These are phyloP conservation scores for Botrytis byssoidea DNA, from an alignment of 2,329 filamentous ascomycete genomes.

Conservation along the genomic window DNA sequence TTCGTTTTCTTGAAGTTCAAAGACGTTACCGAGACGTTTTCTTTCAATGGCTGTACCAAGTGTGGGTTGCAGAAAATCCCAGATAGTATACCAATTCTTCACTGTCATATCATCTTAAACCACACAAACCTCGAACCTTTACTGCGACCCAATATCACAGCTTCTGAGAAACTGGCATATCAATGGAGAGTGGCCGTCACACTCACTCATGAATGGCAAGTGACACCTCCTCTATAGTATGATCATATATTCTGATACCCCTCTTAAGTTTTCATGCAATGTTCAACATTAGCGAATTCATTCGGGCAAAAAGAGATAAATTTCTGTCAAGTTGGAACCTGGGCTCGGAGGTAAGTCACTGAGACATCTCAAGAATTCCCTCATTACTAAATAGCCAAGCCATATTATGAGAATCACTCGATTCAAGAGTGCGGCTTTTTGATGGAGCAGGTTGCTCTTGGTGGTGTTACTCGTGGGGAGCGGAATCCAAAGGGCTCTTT, in stretches of 20 bases:
- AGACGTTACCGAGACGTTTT: not conserved
- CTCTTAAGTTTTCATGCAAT: conserved; percentile 2
- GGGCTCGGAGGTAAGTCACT: not conserved
- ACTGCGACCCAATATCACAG: not conserved
- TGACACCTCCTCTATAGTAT: not conserved
- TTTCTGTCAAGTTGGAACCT: not conserved
- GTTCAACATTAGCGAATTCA: not conserved
- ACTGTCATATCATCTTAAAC: not conserved
- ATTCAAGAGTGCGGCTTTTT: not conserved
- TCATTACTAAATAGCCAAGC: not conserved
- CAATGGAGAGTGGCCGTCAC: conserved; percentile 10
- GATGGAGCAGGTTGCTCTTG: not conserved
- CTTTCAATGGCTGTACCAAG: not conserved
- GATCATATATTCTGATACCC: not conserved
- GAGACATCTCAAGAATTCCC: not conserved
- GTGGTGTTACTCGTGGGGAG: not conserved
- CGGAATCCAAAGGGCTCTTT: not conserved
- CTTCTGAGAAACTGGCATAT: conserved; percentile 3
- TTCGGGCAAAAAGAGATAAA: not conserved
- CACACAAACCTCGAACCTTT: not conserved
- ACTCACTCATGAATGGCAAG: conserved; percentile 9
- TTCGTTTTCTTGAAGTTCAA: not conserved
- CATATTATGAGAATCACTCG: not conserved
- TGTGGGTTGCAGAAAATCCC: not conserved
- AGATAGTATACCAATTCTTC: not conserved